A percentile compares a stretch with the other conserved stretches of the same genome.
Conservation (phyloP, 2,329 filamentous ascomycete species). For the Venturia pyrina region DNA sequence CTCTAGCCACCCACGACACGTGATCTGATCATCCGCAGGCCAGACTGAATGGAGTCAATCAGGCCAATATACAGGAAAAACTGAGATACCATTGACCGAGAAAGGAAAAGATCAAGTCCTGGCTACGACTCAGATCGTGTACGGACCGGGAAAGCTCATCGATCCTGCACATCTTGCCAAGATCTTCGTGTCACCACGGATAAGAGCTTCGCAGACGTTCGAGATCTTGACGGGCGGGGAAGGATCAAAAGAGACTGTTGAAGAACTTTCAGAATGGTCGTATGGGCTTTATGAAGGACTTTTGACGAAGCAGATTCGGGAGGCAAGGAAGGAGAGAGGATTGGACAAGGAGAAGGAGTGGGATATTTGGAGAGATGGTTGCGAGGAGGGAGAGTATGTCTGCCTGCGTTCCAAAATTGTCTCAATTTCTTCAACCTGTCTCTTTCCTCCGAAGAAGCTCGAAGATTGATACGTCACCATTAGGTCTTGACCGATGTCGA, state of each 20-base stretch:
- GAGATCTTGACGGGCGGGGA: conserved; percentile 18
- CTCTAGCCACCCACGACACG: not conserved
- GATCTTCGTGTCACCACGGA: conserved; percentile 42
- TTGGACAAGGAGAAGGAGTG: conserved; percentile 45
- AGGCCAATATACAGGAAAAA: conserved; percentile 9
- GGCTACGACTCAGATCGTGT: conserved; percentile 34
- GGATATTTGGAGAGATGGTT: conserved; percentile 89
- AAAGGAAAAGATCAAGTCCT: conserved; percentile 35
- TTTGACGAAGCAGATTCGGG: conserved; percentile 7
- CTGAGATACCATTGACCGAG: conserved; percentile 3
- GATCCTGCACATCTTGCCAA: conserved; percentile 38
- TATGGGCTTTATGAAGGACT: conserved; percentile 12
- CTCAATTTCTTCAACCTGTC: too few relatives aligned
- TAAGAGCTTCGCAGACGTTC: conserved; percentile 39
- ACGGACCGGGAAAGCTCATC: conserved; percentile 42
- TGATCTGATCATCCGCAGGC: conserved; percentile 3
- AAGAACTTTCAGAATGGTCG: conserved; percentile 9
- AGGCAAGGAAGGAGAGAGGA: conserved; percentile 46
- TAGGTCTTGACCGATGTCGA: not conserved
- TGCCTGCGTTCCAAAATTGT: not conserved
- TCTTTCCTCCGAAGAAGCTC: too few relatives aligned
- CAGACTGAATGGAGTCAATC: conserved; percentile 10
- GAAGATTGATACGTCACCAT: not conserved
- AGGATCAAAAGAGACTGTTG: not conserved
- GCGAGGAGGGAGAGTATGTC: conserved; percentile 62